Conservation (phyloP, 768 basidiomycete species). For the Pisolithus microcarpus region DNA sequence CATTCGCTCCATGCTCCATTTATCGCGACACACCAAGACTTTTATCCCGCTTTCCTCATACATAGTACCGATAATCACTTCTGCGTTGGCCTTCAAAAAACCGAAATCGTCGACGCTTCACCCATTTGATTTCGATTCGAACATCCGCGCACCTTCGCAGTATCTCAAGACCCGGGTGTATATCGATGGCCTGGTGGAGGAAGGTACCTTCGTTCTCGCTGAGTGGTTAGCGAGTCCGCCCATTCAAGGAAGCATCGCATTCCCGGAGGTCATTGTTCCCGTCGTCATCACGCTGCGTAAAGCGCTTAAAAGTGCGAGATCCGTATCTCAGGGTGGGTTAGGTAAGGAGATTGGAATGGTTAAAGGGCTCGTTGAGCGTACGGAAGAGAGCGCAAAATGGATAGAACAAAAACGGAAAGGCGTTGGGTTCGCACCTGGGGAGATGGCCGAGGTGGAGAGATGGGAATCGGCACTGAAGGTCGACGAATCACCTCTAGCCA, state of each 20-base stretch:
- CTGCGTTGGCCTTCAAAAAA: constrained; percentile 61
- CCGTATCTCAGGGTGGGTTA: constrained; percentile 25
- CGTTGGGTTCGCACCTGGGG: constrained; percentile 71
- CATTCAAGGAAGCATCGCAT: constrained; percentile 82
- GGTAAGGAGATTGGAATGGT: constrained; percentile 55
- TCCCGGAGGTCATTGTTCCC: constrained; percentile 88
- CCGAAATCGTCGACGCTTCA: constrained; percentile 81
- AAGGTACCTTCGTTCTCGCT: constrained; percentile 67
- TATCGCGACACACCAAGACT: constrained; percentile 74
- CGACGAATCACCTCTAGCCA: constrained; percentile 70
- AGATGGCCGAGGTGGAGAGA: constrained; percentile 55
- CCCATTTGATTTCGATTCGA: constrained; percentile 82
- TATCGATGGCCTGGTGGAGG: constrained; percentile 75
- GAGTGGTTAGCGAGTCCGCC: constrained; percentile 70
- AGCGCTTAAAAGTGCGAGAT: constrained; percentile 56
- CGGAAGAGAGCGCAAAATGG: constrained; percentile 82
- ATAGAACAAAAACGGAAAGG: constrained; percentile 61
- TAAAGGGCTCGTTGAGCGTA: constrained; percentile 76
- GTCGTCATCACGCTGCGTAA: constrained; percentile 65
- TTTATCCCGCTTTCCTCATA: constrained; percentile 87
- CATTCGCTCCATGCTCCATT: constrained; percentile 77
- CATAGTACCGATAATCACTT: constrained; percentile 79
- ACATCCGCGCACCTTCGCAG: constrained; percentile 80
- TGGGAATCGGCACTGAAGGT: constrained; percentile 64
- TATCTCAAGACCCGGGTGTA: constrained; percentile 87